Conservation (phyloP, 2,329 filamentous ascomycete species). For the Paecilomyces sp. region DNA sequence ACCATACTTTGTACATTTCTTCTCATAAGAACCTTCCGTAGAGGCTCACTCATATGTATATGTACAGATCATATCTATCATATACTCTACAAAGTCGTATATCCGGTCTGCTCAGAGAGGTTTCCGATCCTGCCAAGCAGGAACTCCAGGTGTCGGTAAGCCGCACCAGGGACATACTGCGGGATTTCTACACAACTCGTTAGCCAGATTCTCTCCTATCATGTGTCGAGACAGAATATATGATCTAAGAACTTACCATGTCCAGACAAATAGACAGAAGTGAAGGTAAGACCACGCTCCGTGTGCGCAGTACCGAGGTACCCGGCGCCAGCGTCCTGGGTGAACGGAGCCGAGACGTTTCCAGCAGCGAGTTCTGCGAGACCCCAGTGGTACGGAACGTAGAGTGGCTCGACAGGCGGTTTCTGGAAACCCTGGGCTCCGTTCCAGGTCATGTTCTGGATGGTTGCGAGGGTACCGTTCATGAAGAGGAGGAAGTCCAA, state of each 20-base stretch:
- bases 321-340: conserved; percentile 55
- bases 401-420: conserved; percentile 62
- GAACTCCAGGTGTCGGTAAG: conserved; percentile 70
- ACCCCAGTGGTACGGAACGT: conserved; percentile 55
- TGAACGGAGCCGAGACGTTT: conserved; percentile 19
- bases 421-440: conserved; percentile 64
- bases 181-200: conserved; percentile 26
- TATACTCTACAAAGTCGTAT: neutral
- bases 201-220: too few species aligned
- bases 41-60: neutral
- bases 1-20: neutral
- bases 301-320: conserved; percentile 63
- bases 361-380: conserved; percentile 15
- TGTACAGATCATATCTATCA: neutral
- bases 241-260: conserved; percentile 4
- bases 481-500: conserved; percentile 65
- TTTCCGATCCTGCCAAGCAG: conserved; percentile 62
- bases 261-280: conserved; percentile 5
- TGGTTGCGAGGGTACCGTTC: conserved; percentile 64
- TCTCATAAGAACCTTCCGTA: neutral
- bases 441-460: conserved; percentile 81
- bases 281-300: conserved; percentile 57
- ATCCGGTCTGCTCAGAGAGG: conserved; percentile 22
- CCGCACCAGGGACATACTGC: conserved; percentile 62
- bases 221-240: too few species aligned